Percentiles rank a stretch among this genome's conserved stretches.
Evolutionary conservation across 352 stramenopile species (phyloP).

Genomic region (Globisporangium irregulare): DNA sequence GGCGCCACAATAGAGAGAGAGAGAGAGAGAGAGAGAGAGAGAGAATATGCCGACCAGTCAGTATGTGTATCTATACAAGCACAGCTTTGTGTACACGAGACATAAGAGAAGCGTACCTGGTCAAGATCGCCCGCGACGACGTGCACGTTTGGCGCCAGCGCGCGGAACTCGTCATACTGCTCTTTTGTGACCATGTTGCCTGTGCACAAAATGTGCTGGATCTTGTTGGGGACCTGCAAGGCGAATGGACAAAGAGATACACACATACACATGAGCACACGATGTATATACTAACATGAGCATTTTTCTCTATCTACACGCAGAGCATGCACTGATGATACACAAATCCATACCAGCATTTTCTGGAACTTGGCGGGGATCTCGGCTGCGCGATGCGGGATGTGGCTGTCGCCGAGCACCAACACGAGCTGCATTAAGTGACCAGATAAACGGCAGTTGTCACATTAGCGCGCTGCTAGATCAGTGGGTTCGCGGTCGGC

Average conservation of each 20-base stretch:
- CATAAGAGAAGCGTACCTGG: slow-evolving; percentile 38
- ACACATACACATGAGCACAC: background rate
- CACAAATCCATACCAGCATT: slow-evolving; percentile 59
- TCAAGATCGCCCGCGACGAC: slow-evolving; percentile 96
- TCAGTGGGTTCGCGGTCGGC: background rate
- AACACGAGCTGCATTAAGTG: slow-evolving; percentile 89
- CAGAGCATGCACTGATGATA: background rate
- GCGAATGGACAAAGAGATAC: slow-evolving; percentile 13
- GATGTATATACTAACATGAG: background rate
- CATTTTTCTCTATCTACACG: background rate
- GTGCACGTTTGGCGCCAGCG: slow-evolving; percentile 96
- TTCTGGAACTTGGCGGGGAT: slow-evolving; percentile 98
- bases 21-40: background rate
- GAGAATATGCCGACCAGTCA: background rate
- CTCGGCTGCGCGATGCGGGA: slow-evolving; percentile 90
- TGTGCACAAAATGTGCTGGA: slow-evolving; percentile 98
- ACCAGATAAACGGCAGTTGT: background rate
- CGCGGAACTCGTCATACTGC: slow-evolving; percentile 93
- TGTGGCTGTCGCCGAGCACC: slow-evolving; percentile 96
- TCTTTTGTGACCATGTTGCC: slow-evolving; percentile 96
- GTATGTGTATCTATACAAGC: background rate
- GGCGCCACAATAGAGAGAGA: too few relatives aligned
- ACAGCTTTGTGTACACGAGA: background rate
- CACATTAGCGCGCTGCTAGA: background rate
- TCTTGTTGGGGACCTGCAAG: slow-evolving; percentile 94